Evolutionary conservation across 805 yeast species (phyloP), one percentile per base, ranked within the genome.

Genomic region (Kazachstania viticola): DNA sequence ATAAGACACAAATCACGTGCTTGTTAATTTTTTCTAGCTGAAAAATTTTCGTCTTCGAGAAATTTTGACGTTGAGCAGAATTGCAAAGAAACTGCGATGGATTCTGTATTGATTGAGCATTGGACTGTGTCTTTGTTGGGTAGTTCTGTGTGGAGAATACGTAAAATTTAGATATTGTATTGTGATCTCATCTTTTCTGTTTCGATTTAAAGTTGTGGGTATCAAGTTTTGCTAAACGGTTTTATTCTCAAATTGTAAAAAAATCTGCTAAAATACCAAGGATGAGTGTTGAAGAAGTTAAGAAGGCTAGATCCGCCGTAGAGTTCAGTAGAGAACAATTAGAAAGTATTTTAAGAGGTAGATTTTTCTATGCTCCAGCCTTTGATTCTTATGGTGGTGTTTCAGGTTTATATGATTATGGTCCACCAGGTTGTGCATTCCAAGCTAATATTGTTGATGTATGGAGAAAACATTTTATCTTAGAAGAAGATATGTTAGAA

Each of bases 381-480:
- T 91, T 91, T 51, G 98, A 91, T 57, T 74, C 88, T 42, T 91
- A 91, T 59, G 98, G 98, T 46, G 98, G 98, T 60, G 97, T 91
- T 28, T 82, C 95, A 30, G 99, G 99, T 44, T 69, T 91, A 37
- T 91, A 83, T 60, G 99, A 91, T 60, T 91, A 87, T 56, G 99
- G 99, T 65, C 99, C 99, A 41, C 96, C 98, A 58, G 98, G 98
- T 41, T 88, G 97, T 67, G 93, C 97, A 9, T 73, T 91, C 62
- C 97, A 88, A 67, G 94, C 96, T 50, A 88, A 91, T 60, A 71
- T 91, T 40, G 67, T 91, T 40, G 99, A 93, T 54, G 70, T 73
- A 30, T 91, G 98, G 98, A 80, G 97, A 68, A 88, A 87, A 60
- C 99, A 91, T 63, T 91, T 91, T 58, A 77, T 91, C 40, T 67